Base-by-base conservation (phyloP, 495 filamentous ascomycete genomes). In the Immersiella caudata region DNA sequence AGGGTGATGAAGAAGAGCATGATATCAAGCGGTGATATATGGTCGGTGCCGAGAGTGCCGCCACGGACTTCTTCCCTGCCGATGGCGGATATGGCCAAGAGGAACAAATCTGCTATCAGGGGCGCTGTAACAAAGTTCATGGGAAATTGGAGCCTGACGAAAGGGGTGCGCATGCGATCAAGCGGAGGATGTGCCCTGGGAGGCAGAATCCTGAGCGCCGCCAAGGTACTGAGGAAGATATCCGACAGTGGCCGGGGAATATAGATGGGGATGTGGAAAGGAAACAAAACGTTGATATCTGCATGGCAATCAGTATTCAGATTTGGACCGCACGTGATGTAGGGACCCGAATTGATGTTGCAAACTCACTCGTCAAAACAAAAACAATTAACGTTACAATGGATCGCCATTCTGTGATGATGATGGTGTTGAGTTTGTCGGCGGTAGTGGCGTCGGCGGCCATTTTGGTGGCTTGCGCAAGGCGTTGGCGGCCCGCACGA, bases 1-100 rank as follows among this genome's bases (percentile, higher is more conserved):
- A 90, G 78, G 0, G 88, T 87, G 62, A 90, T 79, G 78, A 91
- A 91, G 76, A 90, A 90, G 40, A 76, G 74, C 84, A 90, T 88
- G 70, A 90, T 89, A 61, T 89, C 86, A 66, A 87, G 80, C 0
- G 88, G 87, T 1, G 76, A 79, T 71, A 90, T 90, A 67, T 83
- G 74, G 73, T 87, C 75, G 3, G 87, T 78, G 4, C 88, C 88
- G 24, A 88, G 67, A 0, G 86, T 90, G 22, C 88, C 88, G 68
- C 85, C 88, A 33, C 82, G 79, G 2, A 90, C 86, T 74, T 90
- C 88, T 64, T 80, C 55, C 67, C 83, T 72, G 22, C 85, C 85
- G 71, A 90, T 90, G 33, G 88, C 87, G 55, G 78, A 54, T 51
- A 89, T 88, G 58, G 86, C 87, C 21, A 90, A 79, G 26, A 90